Conservation (phyloP, 768 basidiomycete genomes). For the Lentinus brumalis region DNA sequence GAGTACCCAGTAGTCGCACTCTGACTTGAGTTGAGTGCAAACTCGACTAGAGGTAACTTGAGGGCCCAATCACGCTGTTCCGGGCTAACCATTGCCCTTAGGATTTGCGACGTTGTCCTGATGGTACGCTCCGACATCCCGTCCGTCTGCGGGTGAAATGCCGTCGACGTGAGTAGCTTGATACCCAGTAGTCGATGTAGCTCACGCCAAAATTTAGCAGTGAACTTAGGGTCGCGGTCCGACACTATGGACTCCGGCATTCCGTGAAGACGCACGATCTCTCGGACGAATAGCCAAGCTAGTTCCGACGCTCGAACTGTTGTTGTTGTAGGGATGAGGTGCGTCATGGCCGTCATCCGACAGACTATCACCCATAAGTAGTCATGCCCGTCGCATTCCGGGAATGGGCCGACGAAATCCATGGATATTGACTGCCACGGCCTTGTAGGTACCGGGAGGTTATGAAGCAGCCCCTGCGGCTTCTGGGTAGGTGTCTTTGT, state of each 20-base stretch:
- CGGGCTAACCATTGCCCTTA: conserved; percentile 5
- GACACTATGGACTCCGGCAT: conserved; percentile 27
- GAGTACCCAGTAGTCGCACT: conserved; percentile 37
- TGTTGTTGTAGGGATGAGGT: conserved; percentile 17
- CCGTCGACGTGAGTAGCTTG: conserved; percentile 30
- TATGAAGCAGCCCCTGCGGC: conserved; percentile 34
- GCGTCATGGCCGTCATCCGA: conserved; percentile 24
- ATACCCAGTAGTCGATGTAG: conserved; percentile 21
- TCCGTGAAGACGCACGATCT: conserved; percentile 27
- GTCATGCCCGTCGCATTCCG: conserved; percentile 28
- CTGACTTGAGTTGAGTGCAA: conserved; percentile 39
- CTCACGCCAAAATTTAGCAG: conserved; percentile 36
- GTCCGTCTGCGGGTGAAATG: conserved; percentile 37
- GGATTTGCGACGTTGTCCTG: conserved; percentile 16
- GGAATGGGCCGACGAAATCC: conserved; percentile 43
- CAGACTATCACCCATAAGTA: conserved; percentile 28
- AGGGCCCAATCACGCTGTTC: conserved; percentile 34
- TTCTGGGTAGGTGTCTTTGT: conserved; percentile 19
- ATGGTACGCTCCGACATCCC: conserved; percentile 24
- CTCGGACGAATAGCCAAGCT: conserved; percentile 15
- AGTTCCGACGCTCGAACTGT: conserved; percentile 20
- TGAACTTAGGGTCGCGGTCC: conserved; percentile 38
- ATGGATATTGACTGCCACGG: conserved; percentile 43
- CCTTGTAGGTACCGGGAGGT: conserved; percentile 29
- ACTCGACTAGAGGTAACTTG: conserved; percentile 36